These are phyloP conservation scores for Fusarium luffae DNA, from an alignment of 2,329 filamentous ascomycete species.

Conservation along the genomic window DNA sequence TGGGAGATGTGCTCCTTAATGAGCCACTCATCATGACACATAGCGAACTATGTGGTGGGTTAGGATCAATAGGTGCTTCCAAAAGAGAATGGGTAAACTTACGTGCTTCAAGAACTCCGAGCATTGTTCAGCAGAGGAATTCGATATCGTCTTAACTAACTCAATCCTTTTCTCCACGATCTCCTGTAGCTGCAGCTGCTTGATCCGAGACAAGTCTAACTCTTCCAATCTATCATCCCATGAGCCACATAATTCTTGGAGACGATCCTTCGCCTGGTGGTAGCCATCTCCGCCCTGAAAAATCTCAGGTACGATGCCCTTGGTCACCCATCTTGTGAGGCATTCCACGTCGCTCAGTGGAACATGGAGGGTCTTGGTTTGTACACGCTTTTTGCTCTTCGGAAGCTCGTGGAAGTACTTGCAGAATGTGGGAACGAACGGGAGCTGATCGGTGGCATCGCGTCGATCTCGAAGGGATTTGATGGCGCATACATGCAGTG, in stretches of 20 bases:
- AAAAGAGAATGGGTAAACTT: conserved; percentile 52
- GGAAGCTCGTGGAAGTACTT: conserved; percentile 75
- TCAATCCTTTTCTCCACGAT: conserved; percentile 77
- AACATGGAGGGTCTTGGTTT: conserved; percentile 74
- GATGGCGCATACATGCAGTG: conserved; percentile 82
- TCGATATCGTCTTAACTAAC: conserved; percentile 70
- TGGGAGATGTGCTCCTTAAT: conserved; percentile 93
- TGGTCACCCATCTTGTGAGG: conserved; percentile 75
- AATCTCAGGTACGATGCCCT: conserved; percentile 69
- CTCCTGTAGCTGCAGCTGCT: conserved; percentile 83
- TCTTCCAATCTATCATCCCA: conserved; percentile 89
- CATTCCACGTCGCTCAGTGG: conserved; percentile 84
- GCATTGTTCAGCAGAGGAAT: conserved; percentile 75
- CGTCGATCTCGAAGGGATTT: conserved; percentile 74
- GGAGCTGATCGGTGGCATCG: conserved; percentile 85
- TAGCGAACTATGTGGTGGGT: conserved; percentile 76
- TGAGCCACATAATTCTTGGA: conserved; percentile 74
- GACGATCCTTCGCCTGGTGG: conserved; percentile 70
- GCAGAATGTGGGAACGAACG: conserved; percentile 80
- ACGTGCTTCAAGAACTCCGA: conserved; percentile 88
- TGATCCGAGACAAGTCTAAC: conserved; percentile 82
- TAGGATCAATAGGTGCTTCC: conserved; percentile 10
- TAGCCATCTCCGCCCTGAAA: conserved; percentile 64
- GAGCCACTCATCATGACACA: conserved; percentile 97
- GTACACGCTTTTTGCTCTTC: conserved; percentile 72